Conservation (phyloP, 176 grass and related monocot species). For the Canna indica region DNA sequence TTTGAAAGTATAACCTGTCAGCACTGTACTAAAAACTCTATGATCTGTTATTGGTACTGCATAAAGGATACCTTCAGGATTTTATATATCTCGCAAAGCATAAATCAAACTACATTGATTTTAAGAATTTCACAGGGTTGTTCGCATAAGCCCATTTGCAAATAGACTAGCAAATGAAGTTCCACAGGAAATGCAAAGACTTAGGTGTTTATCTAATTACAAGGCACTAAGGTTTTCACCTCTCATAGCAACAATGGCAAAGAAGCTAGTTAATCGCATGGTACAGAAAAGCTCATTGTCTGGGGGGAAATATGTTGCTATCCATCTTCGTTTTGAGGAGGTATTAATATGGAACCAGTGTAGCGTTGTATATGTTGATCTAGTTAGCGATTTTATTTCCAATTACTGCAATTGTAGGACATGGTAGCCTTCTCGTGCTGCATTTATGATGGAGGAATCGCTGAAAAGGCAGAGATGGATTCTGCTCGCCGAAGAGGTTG, state of each 20-base stretch:
- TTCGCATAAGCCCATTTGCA: slow-evolving; percentile 20
- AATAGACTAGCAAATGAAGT: slow-evolving; percentile 11
- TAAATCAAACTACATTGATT: background rate
- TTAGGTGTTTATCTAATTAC: slow-evolving; percentile 16
- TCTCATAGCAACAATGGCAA: slow-evolving; percentile 13
- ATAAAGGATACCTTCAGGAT: too few relatives aligned
- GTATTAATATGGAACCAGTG: background rate
- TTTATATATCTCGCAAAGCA: too few relatives aligned
- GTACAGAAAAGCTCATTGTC: slow-evolving; percentile 6
- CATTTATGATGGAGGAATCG: slow-evolving; percentile 10
- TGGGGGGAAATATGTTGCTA: slow-evolving; percentile 18
- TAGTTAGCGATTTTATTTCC: background rate
- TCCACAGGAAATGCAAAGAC: slow-evolving; percentile 8
- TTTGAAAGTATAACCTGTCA: background rate
- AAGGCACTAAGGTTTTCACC: slow-evolving; percentile 12
- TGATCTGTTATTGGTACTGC: too few relatives aligned
- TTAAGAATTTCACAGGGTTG: slow-evolving; percentile 5
- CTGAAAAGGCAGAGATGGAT: slow-evolving; percentile 16
- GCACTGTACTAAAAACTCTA: too few relatives aligned
- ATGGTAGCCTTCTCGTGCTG: slow-evolving; percentile 23
- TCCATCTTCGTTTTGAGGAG: slow-evolving; percentile 17
- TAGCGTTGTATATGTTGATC: background rate
- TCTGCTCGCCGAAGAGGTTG: slow-evolving; percentile 20
- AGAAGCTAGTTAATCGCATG: slow-evolving; percentile 9
- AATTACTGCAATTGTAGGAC: slow-evolving; percentile 1